Conservation (phyloP, 305 asterid species). For the Stenogyne calaminthoides region DNA sequence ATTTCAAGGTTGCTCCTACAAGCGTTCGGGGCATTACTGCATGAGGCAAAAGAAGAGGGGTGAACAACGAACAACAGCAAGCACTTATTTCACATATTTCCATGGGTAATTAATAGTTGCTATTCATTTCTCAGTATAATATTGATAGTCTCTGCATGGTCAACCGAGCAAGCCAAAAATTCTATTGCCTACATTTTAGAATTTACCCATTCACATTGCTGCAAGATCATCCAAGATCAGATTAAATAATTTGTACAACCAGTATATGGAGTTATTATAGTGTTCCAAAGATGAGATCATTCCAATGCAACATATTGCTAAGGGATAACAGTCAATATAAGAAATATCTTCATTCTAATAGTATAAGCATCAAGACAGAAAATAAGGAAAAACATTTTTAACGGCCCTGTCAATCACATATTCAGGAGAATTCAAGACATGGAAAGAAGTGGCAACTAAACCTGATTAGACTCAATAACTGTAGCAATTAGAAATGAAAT, state of each 20-base stretch:
- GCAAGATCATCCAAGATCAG: neutral
- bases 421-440: neutral
- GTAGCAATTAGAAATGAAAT: neutral
- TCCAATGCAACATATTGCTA: neutral
- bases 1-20: slow-evolving; percentile 91
- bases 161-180: neutral
- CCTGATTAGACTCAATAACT: neutral
- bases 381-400: too few species aligned
- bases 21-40: slow-evolving; percentile 90
- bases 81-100: slow-evolving; percentile 13
- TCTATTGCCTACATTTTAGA: slow-evolving; percentile 8
- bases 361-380: neutral
- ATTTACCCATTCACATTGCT: neutral
- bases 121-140: neutral
- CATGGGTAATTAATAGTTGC: neutral
- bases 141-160: neutral
- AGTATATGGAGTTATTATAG: neutral
- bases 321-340: neutral
- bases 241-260: neutral
- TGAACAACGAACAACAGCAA: slow-evolving; percentile 23
- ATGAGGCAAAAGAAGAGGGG: slow-evolving; percentile 28
- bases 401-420: neutral
- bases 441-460: neutral
- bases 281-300: neutral
- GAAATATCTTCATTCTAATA: neutral